phyloP scores from a whole-genome alignment of 164 flowering plant species.

The Macadamia integrifolia region DNA sequence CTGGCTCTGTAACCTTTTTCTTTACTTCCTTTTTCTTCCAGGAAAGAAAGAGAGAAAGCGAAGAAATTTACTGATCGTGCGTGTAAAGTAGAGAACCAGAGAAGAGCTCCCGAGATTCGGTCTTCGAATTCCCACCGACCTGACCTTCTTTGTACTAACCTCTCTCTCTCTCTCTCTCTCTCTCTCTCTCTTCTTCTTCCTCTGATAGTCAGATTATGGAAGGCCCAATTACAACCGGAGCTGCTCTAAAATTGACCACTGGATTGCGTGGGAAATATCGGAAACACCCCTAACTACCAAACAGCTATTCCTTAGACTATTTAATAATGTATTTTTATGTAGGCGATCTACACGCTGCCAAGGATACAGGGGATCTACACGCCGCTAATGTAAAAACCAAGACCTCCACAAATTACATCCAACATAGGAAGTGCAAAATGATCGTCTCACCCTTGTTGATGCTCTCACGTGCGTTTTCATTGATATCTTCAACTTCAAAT shows the following conservation, averaged over 20 bases:
- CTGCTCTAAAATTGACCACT: background rate
- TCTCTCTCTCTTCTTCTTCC: no score
- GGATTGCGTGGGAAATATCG: background rate
- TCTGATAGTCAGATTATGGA: background rate
- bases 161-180: background rate
- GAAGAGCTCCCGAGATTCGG: background rate
- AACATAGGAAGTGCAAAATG: no score
- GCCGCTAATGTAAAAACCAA: no score
- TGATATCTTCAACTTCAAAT: no score
- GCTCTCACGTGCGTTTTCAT: no score
- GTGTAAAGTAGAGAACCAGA: background rate
- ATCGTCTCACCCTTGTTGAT: no score
- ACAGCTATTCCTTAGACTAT: no score
- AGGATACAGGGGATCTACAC: no score
- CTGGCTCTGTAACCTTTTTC: background rate
- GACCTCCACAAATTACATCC: no score
- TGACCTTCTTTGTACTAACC: background rate
- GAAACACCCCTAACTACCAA: background rate
- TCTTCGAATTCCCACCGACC: background rate
- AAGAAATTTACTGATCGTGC: conserved; percentile 3
- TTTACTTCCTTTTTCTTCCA: background rate
- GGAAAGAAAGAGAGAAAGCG: conserved; percentile 1
- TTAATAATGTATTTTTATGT: no score
- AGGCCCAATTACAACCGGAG: no score
- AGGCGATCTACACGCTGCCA: no score